These are phyloP conservation scores for Septoria petroselini DNA, from an alignment of 2,329 filamentous ascomycete genomes.

Conservation along the genomic window DNA sequence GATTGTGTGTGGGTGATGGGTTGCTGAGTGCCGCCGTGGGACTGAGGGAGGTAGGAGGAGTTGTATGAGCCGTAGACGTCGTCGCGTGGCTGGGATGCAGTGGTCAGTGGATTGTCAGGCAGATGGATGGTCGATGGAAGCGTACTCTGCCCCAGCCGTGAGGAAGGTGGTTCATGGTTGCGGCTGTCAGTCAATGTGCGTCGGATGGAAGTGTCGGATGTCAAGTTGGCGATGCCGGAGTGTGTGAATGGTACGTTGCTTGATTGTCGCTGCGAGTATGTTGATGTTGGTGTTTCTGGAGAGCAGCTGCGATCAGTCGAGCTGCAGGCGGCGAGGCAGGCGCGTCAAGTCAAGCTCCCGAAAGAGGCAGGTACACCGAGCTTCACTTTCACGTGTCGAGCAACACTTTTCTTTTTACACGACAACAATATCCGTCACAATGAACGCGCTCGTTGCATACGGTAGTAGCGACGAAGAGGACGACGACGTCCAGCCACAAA, in stretches of 20 bases:
- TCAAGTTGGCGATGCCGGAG: neutral
- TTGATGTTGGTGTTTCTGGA: conserved; percentile 2
- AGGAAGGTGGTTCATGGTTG: conserved; percentile 62
- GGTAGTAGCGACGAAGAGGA: conserved; percentile 49
- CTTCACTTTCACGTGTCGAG: neutral
- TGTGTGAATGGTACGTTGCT: conserved; percentile 1
- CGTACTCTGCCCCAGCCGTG: conserved; percentile 65
- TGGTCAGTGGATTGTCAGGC: conserved; percentile 39
- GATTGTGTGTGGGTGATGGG: conserved; percentile 86
- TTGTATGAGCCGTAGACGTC: conserved; percentile 96
- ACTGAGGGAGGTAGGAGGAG: conserved; percentile 72
- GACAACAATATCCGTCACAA: conserved; percentile 14
- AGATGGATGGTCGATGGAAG: conserved; percentile 32
- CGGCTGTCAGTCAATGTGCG: conserved; percentile 3
- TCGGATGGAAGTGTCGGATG: neutral
- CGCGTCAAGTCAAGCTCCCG: conserved; percentile 10
- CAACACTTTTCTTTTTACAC: neutral
- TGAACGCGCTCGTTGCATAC: conserved; percentile 44
- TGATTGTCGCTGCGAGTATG: neutral
- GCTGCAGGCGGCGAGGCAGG: conserved; percentile 8
- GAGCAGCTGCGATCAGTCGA: conserved; percentile 2
- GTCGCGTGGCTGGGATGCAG: conserved; percentile 72
- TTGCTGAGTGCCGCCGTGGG: conserved; percentile 42
- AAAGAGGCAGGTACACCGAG: conserved; percentile 7
- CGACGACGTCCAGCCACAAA: conserved; percentile 31